Base-by-base conservation (phyloP, 1,139 yeast species). In the Yamadazyma sp. region DNA sequence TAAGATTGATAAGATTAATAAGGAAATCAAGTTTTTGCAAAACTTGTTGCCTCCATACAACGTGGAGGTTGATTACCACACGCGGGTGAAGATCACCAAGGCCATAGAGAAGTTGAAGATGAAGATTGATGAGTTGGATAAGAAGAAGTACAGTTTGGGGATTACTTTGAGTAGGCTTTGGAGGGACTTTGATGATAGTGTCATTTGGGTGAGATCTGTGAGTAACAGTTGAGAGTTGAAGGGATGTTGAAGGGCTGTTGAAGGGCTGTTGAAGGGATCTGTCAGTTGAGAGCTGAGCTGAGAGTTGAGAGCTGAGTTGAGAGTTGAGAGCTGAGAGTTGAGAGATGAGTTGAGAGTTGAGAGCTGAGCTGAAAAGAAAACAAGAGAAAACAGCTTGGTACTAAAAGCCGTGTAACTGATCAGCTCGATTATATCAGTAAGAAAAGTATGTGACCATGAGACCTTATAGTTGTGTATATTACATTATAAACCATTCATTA, bases 11-110 rank as follows among this genome's bases (percentile, higher is more conserved):
- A 71, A 71, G 43, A 70, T 71, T 38, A 58, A 67, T 23, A 70
- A 70, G 51, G 77, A 71, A 42, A 62, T 71, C 26, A 53, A 53
- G 15, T 71, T 70, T 42, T 61, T 71, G 44, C 48, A 59, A 22
- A 65, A 62, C 37, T 57, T 71, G 29, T 62, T 71, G 32, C 77
- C 77, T 3, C 77, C 77, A 1, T 67, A 60, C 47, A 70, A 70
- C 43, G 73, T 70, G 29, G 76, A 71, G 42, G 57, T 70, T 20
- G 76, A 71, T 46, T 71, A 68, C 42, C 59, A 62, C 11, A 70
- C 76, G 4, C 51, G 76, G 35, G 58, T 56, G 24, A 71, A 71
- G 50, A 70, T 71, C 29, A 58, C 60, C 18, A 60, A 56, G 35
- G 76, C 76, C n/a, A 68, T 71, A 28, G 73, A 65, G 32, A 70